These are phyloP conservation scores for Zizania palustris DNA, from an alignment of 202 grass and related monocot species.

Conservation along the genomic window DNA sequence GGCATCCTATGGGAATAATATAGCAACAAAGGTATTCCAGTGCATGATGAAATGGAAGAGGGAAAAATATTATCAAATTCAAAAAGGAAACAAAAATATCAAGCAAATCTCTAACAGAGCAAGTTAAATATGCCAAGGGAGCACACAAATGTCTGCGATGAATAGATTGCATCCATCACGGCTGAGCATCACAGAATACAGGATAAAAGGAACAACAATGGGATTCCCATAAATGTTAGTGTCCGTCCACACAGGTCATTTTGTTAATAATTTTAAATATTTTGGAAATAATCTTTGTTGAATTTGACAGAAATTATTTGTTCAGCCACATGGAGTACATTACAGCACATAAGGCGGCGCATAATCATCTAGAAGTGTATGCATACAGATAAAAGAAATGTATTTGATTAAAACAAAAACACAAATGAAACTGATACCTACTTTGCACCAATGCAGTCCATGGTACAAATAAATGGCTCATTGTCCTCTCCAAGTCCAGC, in stretches of 20 bases:
- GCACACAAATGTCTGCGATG: background rate
- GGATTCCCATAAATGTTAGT: background rate
- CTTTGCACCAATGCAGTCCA: conserved; percentile 91
- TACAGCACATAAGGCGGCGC: background rate
- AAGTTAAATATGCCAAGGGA: background rate
- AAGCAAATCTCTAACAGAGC: background rate
- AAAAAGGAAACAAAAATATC: background rate
- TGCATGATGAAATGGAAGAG: too few relatives aligned
- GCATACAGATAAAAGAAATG: conserved; percentile 2
- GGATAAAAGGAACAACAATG: background rate
- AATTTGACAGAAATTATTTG: background rate
- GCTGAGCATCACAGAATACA: background rate
- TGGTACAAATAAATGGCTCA: conserved; percentile 85
- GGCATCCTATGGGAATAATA: background rate
- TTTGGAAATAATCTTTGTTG: background rate
- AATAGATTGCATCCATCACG: background rate
- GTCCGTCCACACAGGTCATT: background rate
- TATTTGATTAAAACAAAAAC: background rate
- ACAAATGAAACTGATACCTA: conserved; percentile 41
- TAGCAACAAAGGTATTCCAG: background rate
- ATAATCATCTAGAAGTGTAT: background rate
- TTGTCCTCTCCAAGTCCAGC: conserved; percentile 69
- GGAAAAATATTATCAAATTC: too few relatives aligned
- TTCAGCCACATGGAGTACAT: background rate
- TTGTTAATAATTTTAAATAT: conserved; percentile 1